Evolutionary conservation across 371 early-diverging fungal species (phyloP).

Genomic region (Zychaea mexicana): DNA sequence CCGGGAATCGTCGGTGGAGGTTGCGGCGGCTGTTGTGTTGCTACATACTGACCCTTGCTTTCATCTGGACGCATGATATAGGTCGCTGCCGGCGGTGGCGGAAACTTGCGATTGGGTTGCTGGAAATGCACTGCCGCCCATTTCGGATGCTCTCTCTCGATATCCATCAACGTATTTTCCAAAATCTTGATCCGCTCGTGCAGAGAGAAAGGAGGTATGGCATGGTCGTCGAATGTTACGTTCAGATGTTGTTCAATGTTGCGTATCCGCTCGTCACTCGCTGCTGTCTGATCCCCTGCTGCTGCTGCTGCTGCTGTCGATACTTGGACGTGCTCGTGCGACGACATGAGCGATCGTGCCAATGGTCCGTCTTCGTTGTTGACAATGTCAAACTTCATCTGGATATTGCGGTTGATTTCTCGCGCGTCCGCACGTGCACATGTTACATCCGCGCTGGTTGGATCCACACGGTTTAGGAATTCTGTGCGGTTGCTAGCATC

Average conservation of each 20-base stretch:
- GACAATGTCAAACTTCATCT: constrained; percentile 81
- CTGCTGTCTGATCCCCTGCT: neutral
- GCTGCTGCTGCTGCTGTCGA: neutral
- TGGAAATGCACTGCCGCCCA: constrained; percentile 78
- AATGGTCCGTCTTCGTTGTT: constrained; percentile 79
- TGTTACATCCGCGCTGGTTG: constrained; percentile 40
- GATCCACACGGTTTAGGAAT: constrained; percentile 53
- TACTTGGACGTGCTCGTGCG: constrained; percentile 12
- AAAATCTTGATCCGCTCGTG: constrained; percentile 65
- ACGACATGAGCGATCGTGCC: constrained; percentile 51
- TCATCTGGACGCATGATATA: constrained; percentile 29
- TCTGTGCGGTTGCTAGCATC: constrained; percentile 75
- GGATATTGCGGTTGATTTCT: constrained; percentile 77
- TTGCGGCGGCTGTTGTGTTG: constrained; percentile 8
- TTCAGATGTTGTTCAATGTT: constrained; percentile 70
- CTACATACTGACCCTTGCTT: neutral
- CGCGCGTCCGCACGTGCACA: constrained; percentile 76
- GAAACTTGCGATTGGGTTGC: constrained; percentile 58
- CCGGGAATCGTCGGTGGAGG: constrained; percentile 7
- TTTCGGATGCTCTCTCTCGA: constrained; percentile 70
- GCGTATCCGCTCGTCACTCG: constrained; percentile 45
- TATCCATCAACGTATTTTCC: constrained; percentile 68
- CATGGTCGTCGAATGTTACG: constrained; percentile 53
- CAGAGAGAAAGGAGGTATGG: constrained; percentile 29
- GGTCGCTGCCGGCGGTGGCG: constrained; percentile 41